phyloP scores from a whole-genome alignment of 192 early-diverging fungal genomes.

The Backusella australiensis region DNA sequence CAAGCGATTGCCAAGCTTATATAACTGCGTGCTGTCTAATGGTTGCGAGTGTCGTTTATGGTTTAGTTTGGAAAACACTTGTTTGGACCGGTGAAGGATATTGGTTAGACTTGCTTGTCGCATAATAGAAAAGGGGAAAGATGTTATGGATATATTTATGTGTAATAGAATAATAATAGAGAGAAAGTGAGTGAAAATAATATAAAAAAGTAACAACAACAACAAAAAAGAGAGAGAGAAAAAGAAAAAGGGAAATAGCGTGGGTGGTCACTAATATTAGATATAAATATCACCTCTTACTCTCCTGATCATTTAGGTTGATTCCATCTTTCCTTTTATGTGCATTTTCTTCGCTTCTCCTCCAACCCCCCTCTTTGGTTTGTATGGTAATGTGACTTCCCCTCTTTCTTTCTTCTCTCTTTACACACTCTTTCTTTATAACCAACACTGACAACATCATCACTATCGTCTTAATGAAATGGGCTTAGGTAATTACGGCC shows the following conservation, averaged over 20 bases:
- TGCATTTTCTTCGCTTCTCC: not conserved
- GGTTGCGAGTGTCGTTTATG: not conserved
- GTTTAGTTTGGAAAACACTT: constrained; percentile 1
- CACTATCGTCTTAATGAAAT: not conserved
- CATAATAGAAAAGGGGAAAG: not conserved
- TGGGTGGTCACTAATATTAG: constrained; percentile 4
- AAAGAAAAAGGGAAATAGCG: not conserved
- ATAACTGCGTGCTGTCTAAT: constrained; percentile 5
- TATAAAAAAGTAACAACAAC: not conserved
- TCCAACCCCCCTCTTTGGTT: not conserved
- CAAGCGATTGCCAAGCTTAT: constrained; percentile 15
- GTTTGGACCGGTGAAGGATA: not conserved
- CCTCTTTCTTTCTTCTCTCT: not conserved
- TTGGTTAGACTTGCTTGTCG: not conserved
- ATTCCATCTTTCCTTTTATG: constrained; percentile 5
- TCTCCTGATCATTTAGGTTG: not conserved
- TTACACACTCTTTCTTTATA: not conserved
- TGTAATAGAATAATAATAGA: not conserved
- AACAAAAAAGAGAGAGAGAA: not conserved
- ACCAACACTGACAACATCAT: not conserved
- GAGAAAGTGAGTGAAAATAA: not conserved
- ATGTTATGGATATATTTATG: not conserved
- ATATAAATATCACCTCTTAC: not conserved
- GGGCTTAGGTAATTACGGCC: not conserved
- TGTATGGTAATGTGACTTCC: not conserved